Conservation (phyloP, 345 rosid genomes). For the Erucastrum elatum region DNA sequence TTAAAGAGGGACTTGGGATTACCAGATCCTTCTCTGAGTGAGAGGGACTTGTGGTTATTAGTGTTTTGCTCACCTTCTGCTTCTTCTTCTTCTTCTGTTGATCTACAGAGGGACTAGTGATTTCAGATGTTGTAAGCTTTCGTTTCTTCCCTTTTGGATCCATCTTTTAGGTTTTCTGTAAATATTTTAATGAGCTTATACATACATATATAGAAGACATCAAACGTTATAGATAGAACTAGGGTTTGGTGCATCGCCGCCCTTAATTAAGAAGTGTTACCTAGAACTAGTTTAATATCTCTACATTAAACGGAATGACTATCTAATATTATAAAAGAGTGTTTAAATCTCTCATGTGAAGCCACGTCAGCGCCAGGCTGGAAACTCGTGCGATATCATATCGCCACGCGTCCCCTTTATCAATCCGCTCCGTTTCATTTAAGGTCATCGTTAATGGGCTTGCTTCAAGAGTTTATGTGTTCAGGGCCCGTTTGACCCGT, state of each 20-base stretch:
- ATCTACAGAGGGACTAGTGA: neutral
- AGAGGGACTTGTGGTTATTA: neutral
- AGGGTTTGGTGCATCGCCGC: neutral
- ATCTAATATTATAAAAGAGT: too few relatives aligned
- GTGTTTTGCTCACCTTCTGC: neutral
- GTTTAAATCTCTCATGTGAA: too few relatives aligned
- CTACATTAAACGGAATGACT: too few relatives aligned
- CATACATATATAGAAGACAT: neutral
- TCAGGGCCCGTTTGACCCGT: too few relatives aligned
- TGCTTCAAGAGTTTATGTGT: too few relatives aligned
- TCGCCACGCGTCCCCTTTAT: too few relatives aligned
- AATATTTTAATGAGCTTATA: neutral
- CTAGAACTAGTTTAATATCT: neutral
- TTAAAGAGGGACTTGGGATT: neutral
- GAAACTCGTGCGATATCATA: too few relatives aligned
- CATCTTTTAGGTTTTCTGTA: conserved; percentile 5
- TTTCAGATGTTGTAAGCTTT: conserved; percentile 13
- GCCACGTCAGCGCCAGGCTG: too few relatives aligned
- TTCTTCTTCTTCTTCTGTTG: neutral
- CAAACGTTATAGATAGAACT: neutral
- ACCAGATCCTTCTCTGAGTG: neutral
- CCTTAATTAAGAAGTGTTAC: neutral
- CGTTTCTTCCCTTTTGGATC: conserved; percentile 1
- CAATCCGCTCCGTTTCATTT: too few relatives aligned
- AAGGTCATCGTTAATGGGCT: too few relatives aligned